These are phyloP conservation scores for Penicillium sclerotiorum DNA, from an alignment of 2,329 filamentous ascomycete species.

Conservation along the genomic window DNA sequence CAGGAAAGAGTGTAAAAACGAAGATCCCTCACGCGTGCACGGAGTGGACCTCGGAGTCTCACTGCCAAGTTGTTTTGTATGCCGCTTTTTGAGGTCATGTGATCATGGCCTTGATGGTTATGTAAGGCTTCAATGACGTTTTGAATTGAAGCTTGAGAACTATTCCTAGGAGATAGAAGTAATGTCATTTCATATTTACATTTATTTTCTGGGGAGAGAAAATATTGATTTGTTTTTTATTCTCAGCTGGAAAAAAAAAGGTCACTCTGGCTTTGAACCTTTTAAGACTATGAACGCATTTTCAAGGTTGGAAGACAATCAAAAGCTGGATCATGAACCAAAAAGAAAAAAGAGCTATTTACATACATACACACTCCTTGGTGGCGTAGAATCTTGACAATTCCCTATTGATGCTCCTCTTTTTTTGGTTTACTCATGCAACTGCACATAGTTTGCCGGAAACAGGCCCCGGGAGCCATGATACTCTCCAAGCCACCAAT, in stretches of 20 bases:
- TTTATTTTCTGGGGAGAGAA: no score
- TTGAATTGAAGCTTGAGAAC: not conserved
- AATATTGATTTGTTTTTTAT: no score
- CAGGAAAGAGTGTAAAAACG: conserved; percentile 11
- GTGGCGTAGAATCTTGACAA: no score
- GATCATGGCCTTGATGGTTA: conserved; percentile 17
- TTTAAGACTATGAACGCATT: no score
- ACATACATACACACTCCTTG: no score
- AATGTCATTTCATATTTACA: no score
- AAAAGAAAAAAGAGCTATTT: conserved; percentile 9
- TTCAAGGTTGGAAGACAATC: not conserved
- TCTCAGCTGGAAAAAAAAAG: no score
- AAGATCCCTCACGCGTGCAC: conserved; percentile 20
- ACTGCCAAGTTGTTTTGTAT: no score
- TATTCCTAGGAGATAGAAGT: no score
- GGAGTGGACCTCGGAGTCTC: conserved; percentile 13
- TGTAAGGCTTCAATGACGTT: conserved; percentile 20
- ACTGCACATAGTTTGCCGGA: conserved; percentile 56
- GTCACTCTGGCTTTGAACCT: no score
- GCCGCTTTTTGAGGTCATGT: conserved; percentile 23
- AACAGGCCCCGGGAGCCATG: conserved; percentile 81
- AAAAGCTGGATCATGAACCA: not conserved
- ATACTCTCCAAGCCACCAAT: conserved; percentile 96
- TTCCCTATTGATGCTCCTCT: no score
- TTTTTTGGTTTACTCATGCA: conserved; percentile 41